phyloP scores from a whole-genome alignment of 306 rosid genomes.

The Begonia peltatifolia region DNA sequence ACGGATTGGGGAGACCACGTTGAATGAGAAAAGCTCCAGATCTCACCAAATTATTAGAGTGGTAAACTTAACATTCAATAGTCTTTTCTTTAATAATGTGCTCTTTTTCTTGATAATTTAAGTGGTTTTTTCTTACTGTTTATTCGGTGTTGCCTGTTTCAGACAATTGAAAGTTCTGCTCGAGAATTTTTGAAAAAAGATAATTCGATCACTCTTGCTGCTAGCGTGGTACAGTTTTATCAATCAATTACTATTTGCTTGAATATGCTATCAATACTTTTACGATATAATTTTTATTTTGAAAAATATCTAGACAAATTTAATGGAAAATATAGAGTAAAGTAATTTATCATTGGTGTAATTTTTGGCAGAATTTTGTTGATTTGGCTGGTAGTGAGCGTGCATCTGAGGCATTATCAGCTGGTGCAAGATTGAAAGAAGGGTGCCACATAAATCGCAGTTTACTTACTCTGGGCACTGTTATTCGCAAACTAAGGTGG shows the following conservation, averaged over 20 bases:
- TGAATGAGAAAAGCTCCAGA: slow-evolving; percentile 92
- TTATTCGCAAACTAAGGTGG: slow-evolving; percentile 91
- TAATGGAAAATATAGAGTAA: too few species aligned
- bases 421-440: slow-evolving; percentile 87
- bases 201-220: slow-evolving; percentile 77
- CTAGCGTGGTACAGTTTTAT: slow-evolving; percentile 62
- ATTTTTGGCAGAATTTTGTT: slow-evolving; percentile 75
- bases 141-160: slow-evolving; percentile 21
- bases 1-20: slow-evolving; percentile 84
- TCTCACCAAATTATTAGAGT: slow-evolving; percentile 92
- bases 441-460: slow-evolving; percentile 99
- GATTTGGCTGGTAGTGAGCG: slow-evolving; percentile 99
- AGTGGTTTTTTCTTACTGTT: slow-evolving; percentile 3
- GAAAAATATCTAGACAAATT: too few species aligned
- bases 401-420: slow-evolving; percentile 88
- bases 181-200: slow-evolving; percentile 85
- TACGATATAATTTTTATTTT: too few species aligned
- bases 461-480: slow-evolving; percentile 83
- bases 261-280: too few species aligned
- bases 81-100: background rate
- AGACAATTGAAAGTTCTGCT: slow-evolving; percentile 98
- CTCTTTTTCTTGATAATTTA: slow-evolving; percentile 6
- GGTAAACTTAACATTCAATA: slow-evolving; percentile 24
- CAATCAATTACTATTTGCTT: too few species aligned
- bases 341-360: too few species aligned